These are phyloP conservation scores for Aspergillus aculeatinus DNA, from an alignment of 2,329 filamentous ascomycete genomes.

Conservation along the genomic window DNA sequence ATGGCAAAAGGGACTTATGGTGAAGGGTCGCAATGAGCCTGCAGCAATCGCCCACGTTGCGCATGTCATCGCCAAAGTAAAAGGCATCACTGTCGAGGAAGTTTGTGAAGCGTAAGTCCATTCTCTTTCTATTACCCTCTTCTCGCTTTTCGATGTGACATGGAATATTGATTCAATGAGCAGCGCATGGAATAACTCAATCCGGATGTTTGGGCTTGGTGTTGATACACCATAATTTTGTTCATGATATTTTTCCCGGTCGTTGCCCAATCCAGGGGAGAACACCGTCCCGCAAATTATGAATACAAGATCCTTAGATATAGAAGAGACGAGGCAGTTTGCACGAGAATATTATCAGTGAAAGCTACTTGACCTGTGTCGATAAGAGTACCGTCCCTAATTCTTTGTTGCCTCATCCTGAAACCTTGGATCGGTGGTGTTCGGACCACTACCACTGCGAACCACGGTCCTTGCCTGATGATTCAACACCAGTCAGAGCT, in stretches of 20 bases:
- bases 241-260: neutral
- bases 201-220: conserved; percentile 73
- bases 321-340: neutral
- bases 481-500: neutral
- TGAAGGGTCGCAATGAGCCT: conserved; percentile 94
- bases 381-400: neutral
- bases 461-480: neutral
- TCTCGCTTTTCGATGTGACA: neutral
- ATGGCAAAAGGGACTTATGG: conserved; percentile 81
- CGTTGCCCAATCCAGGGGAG: neutral
- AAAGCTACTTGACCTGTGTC: neutral
- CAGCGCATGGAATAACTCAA: conserved; percentile 76
- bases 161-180: conserved; percentile 17
- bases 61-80: conserved; percentile 83
- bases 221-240: conserved; percentile 32
- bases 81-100: conserved; percentile 74
- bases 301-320: neutral
- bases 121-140: neutral
- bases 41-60: conserved; percentile 83
- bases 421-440: neutral
- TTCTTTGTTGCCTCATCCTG: neutral
- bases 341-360: neutral
- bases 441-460: neutral
- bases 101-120: conserved; percentile 71
- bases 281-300: neutral